phyloP scores from a whole-genome alignment of 306 rosid species.

The Dicorynia guianensis region DNA sequence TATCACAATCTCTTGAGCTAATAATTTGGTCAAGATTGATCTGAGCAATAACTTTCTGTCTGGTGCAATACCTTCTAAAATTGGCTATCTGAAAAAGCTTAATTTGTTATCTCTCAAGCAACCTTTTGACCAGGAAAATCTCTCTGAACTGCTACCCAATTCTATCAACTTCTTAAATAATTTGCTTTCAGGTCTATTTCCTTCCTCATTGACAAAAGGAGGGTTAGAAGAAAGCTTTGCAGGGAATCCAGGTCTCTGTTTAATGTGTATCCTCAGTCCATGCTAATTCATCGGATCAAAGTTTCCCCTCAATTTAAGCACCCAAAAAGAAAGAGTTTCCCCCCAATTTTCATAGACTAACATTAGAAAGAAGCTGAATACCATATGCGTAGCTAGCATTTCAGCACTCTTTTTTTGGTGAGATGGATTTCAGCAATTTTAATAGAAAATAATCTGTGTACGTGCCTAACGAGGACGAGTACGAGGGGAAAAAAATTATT shows the following conservation, averaged over 20 bases:
- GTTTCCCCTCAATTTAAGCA: conserved; percentile 53
- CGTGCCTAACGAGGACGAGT: too few species aligned
- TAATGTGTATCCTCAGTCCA: conserved; percentile 50
- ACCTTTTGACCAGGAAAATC: conserved; percentile 59
- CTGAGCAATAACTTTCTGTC: conserved; percentile 61
- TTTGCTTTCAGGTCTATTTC: conserved; percentile 68
- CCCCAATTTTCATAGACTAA: conserved; percentile 41
- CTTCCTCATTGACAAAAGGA: conserved; percentile 54
- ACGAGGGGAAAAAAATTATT: too few species aligned
- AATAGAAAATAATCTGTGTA: too few species aligned
- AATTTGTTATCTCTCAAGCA: conserved; percentile 69
- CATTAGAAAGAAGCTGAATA: conserved; percentile 45
- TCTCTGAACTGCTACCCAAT: conserved; percentile 58
- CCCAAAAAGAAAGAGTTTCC: too few species aligned
- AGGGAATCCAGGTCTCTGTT: conserved; percentile 65
- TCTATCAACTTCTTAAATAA: conserved; percentile 73
- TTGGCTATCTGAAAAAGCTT: conserved; percentile 56
- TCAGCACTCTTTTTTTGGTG: conserved; percentile 49
- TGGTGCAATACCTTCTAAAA: conserved; percentile 69
- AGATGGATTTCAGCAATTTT: too few species aligned
- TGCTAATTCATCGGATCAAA: conserved; percentile 46
- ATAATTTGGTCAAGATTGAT: conserved; percentile 66
- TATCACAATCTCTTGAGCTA: conserved; percentile 53
- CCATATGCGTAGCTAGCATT: conserved; percentile 57
- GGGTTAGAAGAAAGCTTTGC: conserved; percentile 72